Evolutionary conservation across 192 early-diverging fungal species (phyloP), one percentile per base, ranked within the genome.

Genomic region (Rhizophagus prolifer): DNA sequence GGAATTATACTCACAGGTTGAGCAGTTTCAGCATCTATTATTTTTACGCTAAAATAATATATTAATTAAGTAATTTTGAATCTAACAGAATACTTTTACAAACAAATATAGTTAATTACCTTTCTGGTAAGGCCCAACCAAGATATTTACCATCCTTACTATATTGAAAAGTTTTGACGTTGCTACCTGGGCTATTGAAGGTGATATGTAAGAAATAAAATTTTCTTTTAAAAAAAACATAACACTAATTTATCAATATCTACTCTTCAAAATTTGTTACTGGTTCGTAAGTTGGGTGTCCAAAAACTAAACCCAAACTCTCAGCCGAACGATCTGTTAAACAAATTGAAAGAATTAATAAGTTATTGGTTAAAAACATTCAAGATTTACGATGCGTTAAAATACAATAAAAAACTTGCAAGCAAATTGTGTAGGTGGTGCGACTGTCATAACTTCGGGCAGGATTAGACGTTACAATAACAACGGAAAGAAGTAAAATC

Each of bases 61-160:
- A 75, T 54, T 14, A 72, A 26, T 23, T 59, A 30, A 67, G 23
- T n/a, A 25, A 47, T 30, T 30, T 47, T 34, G 41, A 60, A 71
- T 13, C 36, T 26, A 19, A 10, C 46, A 30, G 7, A 8, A n/a
- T n/a, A n/a, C n/a, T n/a, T n/a, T n/a, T 0, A 9, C 28, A 31
- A 62, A 44, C n/a, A 62, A 25, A 38, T 62, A 25, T 5, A 30
- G 41, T 30, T 3, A 74, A 68, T 68, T 85, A 91, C 90, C 85
- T 80, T 80, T 91, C 84, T 31, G 84, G 81, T 7, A 87, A 87
- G 54, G 86, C 85, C 85, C 88, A 92, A 65, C 91, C 92, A 79
- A 93, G 83, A 77, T 83, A 85, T 74, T 83, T 79, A 46, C 92
- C 91, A 76, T 95, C 85, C 79, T 89, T 87, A 82, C 91, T 94